These are phyloP conservation scores for Entomortierella parvispora DNA, from an alignment of 192 early-diverging fungal genomes.

Conservation along the genomic window DNA sequence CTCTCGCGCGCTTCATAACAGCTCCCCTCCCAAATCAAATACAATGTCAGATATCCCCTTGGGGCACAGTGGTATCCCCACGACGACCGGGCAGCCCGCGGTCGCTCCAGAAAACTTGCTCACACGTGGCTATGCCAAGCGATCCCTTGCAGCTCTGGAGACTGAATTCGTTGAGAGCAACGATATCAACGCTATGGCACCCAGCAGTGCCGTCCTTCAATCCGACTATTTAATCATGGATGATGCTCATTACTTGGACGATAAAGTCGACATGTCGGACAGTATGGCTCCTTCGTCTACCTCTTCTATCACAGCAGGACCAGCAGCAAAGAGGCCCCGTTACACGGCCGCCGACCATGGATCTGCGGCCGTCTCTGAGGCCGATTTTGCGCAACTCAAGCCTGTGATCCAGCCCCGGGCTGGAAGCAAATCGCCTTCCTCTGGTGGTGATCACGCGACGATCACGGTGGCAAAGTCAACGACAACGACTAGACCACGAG, in stretches of 20 bases:
- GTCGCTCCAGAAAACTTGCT: slow-evolving; percentile 22
- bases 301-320: background rate
- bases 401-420: slow-evolving; percentile 33
- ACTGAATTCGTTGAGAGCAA: slow-evolving; percentile 39
- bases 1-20: background rate
- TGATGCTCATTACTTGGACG: slow-evolving; percentile 16
- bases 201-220: slow-evolving; percentile 30
- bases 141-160: slow-evolving; percentile 35
- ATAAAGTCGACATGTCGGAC: slow-evolving; percentile 20
- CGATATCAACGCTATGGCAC: slow-evolving; percentile 34
- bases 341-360: slow-evolving; percentile 1
- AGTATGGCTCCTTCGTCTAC: background rate
- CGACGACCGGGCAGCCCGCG: background rate
- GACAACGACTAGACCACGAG: background rate
- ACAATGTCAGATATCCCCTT: too few species aligned
- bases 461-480: background rate
- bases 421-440: background rate
- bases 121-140: slow-evolving; percentile 20
- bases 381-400: slow-evolving; percentile 32
- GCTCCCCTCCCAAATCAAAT: too few species aligned
- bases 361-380: background rate
- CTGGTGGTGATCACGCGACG: background rate
- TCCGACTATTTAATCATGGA: slow-evolving; percentile 33
- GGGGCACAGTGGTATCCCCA: background rate
- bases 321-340: slow-evolving; percentile 17